phyloP scores from a whole-genome alignment of 768 basidiomycete species.

The Russula earlei region DNA sequence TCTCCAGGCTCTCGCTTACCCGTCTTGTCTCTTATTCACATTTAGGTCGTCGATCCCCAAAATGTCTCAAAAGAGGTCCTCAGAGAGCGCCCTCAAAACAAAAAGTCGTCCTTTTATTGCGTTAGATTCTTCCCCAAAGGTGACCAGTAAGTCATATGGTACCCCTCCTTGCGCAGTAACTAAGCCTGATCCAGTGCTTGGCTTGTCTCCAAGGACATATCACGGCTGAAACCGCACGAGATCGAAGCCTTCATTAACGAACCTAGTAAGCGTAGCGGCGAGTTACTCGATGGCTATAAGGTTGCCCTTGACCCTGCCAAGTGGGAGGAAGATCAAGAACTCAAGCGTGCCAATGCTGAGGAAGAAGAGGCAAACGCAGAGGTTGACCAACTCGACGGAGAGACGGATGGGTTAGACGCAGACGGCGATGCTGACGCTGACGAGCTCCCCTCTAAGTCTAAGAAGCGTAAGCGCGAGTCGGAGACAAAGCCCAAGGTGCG shows the following conservation, averaged over 20 bases:
- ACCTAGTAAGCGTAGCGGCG: constrained; percentile 65
- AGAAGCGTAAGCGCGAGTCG: constrained; percentile 56
- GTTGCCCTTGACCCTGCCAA: constrained; percentile 65
- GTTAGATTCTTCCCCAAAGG: constrained; percentile 88
- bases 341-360: constrained; percentile 26
- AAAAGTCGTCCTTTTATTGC: constrained; percentile 64
- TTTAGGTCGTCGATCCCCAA: constrained; percentile 73
- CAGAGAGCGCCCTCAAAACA: constrained; percentile 61
- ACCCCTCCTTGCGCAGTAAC: constrained; percentile 10
- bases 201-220: constrained; percentile 76
- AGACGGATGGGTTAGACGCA: constrained; percentile 40
- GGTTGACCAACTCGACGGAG: constrained; percentile 56
- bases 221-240: constrained; percentile 63
- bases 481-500: constrained; percentile 37
- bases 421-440: constrained; percentile 33
- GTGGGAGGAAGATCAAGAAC: constrained; percentile 46
- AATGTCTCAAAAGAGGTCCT: constrained; percentile 49
- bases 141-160: constrained; percentile 65
- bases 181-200: constrained; percentile 52
- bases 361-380: constrained; percentile 48
- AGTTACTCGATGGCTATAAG: constrained; percentile 68
- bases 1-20: constrained; percentile 10
- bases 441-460: constrained; percentile 36
- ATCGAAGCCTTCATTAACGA: constrained; percentile 78
- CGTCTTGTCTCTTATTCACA: constrained; percentile 5